Base-by-base conservation (phyloP, 495 filamentous ascomycete genomes). In the Penicillium mononematosum region DNA sequence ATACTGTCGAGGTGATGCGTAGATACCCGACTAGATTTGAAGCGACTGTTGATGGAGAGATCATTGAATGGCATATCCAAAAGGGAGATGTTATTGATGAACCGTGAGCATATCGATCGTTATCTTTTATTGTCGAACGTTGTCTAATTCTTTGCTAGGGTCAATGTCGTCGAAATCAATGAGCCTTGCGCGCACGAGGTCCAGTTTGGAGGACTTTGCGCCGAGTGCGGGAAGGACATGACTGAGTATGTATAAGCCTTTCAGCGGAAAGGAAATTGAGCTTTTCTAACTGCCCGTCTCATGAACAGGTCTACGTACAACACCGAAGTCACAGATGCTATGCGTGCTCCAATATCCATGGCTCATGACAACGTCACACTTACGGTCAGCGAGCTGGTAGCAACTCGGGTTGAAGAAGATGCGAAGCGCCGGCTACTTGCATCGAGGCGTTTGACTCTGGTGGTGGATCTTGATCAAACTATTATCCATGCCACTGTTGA, bases 401-500 rank as follows among this genome's bases (percentile, higher is more conserved):
- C 94, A 19, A 80, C 83, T 34, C 84, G 83, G 48, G 85, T 90
- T 34, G 93, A 98, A 73, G 85, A 91, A 63, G 88, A 94, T 64
- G 81, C 91, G 20, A 96, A 96, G 70, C 81, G 84, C 42, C 85
- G 94, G 19, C 76, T 99, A 20, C 78, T 99, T 27, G 78, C 85
- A 61, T 80, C 83, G 29, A 80, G 86, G 50, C 96, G 93, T 73
- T 81, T 99, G 11, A 96, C 91, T 16, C 78, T 99, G 19, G 94
- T 99, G 24, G 94, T 99, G 59, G 94, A 99, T 78, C 75, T 99
- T 25, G 94, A 99, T 68, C 93, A 97, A 71, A 99, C 94, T 20
- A 94, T 99, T 65, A 98, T 99, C 58, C 94, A 99, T 70, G 94
- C 94, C 16, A 96, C 92, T 46, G 93, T 97, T 63, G 94, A 99